Base-by-base conservation (phyloP, 1,139 yeast genomes). In the Kodamaea sp. region DNA sequence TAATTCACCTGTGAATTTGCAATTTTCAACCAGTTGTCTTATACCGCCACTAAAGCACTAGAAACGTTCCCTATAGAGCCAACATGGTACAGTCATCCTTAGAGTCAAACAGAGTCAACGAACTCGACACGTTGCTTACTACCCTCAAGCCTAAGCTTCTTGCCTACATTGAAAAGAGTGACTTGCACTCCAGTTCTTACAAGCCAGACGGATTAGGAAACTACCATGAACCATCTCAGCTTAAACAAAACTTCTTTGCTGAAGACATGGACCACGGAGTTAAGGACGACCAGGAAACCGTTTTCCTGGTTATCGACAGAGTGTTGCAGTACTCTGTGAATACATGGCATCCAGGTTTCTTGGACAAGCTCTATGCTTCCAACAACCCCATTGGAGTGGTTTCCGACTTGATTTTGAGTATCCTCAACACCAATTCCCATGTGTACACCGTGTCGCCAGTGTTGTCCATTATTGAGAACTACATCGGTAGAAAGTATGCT, bases 371-470 rank as follows among this genome's bases (percentile, higher is more conserved):
- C 39, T 87, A 86, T 50, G 95, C 95, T 0, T 78, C 88, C 19
- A 85, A 87, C 26, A 86, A 86, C 55, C 92, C 95, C 2, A 82
- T 85, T 31, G 96, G 96, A 3, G 78, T 87, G 6, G 71, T 87
- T 5, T 71, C 88, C 2, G 96, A 87, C 55, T 46, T 87, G 34
- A 59, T 87, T 6, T 64, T 87, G 37, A 79, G 88, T 26, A 64
- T 83, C 10, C 66, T 87, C 40, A 87, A 87, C 61, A 87, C 96
- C 10, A 87, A 87, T 57, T 79, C 90, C 2, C 95, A 87, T 56
- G 95, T 87, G 1, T 86, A 79, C 55, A 85, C 92, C 0, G 96
- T 87, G 1, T 81, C 92, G 4, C 96, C 96, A 0, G 88, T 85
- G 2, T 64, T 87, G 39, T 80, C 92, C 1, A 72, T 84, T 15